Base-by-base conservation (phyloP, 2,329 filamentous ascomycete species). In the Microdochium nivale region DNA sequence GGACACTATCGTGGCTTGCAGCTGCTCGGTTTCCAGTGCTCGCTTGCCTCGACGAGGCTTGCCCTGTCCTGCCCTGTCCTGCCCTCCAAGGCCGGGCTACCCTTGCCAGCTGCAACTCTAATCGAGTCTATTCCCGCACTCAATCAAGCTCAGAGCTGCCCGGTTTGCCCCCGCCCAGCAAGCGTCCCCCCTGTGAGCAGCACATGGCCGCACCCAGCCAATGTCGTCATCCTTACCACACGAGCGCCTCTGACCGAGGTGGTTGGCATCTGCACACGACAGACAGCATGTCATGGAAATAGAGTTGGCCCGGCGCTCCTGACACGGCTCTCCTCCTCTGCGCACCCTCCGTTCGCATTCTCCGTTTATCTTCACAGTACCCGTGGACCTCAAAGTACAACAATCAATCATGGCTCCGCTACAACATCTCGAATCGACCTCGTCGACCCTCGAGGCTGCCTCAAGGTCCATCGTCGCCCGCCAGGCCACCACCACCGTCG, bases 401-500 rank as follows among this genome's bases (percentile, higher is more conserved):
- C 40, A 44, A 23, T 21, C 23, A 3, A 44, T 7, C 40, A 44
- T 44, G 40, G 40, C 40, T 7, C 40, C 40, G 10, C 19, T 44
- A 44, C 40, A 44, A 7, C 23, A 23, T 24, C 40, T 19, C n/a
- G 16, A 44, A 19, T 19, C 40, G 19, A 44, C 40, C 9, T 4
- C 40, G 23, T 23, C 40, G 14, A 44, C 40, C 4, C 16, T 44
- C 40, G 16, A 44, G 21, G 40, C 40, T 24, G 40, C 40, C 35
- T 57, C 60, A 13, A 56, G 50, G 40, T 52, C 60, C 48, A 51
- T 64, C 37, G 3, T 55, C 13, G 55, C 55, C 16, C 59, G 63
- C 3, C 63, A 64, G 48, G 55, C 49, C 48, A 62, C 62, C 3
- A 62, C 62, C n/a, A 62, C 61, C 2, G 58, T 63, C 37, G 51